Evolutionary conservation across 495 filamentous ascomycete species (phyloP).

Genomic region (Acidomyces sp.): DNA sequence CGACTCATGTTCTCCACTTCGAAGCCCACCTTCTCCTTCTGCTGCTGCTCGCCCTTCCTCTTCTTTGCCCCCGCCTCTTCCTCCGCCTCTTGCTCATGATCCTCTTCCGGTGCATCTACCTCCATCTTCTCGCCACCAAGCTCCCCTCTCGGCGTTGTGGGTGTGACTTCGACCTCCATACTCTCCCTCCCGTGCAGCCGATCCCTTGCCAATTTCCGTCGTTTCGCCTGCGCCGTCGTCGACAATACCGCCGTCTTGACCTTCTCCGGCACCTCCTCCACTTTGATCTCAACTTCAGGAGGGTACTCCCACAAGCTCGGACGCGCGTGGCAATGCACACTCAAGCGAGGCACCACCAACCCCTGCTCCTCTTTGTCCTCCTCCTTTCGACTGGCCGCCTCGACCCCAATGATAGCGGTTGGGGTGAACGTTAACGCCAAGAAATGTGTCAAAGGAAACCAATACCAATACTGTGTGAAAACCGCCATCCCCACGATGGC

Average conservation of each 20-base stretch:
- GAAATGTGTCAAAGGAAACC: slow-evolving; percentile 99
- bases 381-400: no score
- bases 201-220: slow-evolving; percentile 56
- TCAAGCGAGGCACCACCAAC: slow-evolving; percentile 88
- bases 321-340: slow-evolving; percentile 84
- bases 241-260: slow-evolving; percentile 94
- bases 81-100: slow-evolving; percentile 47
- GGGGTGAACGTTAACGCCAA: slow-evolving; percentile 85
- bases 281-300: slow-evolving; percentile 85
- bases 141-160: slow-evolving; percentile 51
- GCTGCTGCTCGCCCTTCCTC: slow-evolving; percentile 92
- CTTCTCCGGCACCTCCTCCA: slow-evolving; percentile 83
- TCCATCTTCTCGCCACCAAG: slow-evolving; percentile 79
- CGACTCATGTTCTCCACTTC: slow-evolving; percentile 94
- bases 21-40: slow-evolving; percentile 94
- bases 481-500: slow-evolving; percentile 96
- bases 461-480: slow-evolving; percentile 99
- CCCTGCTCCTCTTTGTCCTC: no score
- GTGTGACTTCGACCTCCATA: slow-evolving; percentile 53
- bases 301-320: slow-evolving; percentile 97
- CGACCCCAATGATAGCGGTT: slow-evolving; percentile 85
- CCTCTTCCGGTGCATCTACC: slow-evolving; percentile 55
- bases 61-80: slow-evolving; percentile 39
- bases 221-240: slow-evolving; percentile 91
- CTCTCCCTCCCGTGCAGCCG: slow-evolving; percentile 30